phyloP scores from a whole-genome alignment of 306 rosid species.

The Ziziphus jujuba region DNA sequence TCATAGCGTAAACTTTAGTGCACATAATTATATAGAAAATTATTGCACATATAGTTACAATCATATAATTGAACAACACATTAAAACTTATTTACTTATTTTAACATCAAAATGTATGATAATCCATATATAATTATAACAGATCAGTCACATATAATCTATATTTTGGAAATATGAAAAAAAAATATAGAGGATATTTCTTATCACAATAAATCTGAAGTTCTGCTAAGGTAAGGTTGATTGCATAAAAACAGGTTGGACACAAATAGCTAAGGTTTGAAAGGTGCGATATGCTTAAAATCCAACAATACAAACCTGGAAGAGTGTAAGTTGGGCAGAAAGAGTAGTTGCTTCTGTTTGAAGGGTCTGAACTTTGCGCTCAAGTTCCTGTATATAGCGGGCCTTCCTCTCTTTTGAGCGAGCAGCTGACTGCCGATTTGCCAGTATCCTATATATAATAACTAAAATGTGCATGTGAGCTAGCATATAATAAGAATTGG shows the following conservation, averaged over 20 bases:
- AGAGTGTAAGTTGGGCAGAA: slow-evolving; percentile 93
- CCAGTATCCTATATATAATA: slow-evolving; percentile 67
- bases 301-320: slow-evolving; percentile 65
- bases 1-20: too few species aligned
- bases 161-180: too few species aligned
- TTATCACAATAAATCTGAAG: not conserved
- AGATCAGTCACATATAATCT: too few species aligned
- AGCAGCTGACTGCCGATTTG: slow-evolving; percentile 98
- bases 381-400: slow-evolving; percentile 93
- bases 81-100: too few species aligned
- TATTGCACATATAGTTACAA: too few species aligned
- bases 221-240: not conserved
- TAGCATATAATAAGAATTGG: not conserved
- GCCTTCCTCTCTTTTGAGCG: slow-evolving; percentile 99
- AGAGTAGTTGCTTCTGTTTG: slow-evolving; percentile 99
- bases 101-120: too few species aligned
- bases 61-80: too few species aligned
- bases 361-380: slow-evolving; percentile 97
- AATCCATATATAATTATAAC: too few species aligned
- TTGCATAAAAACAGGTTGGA: not conserved
- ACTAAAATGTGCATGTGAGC: slow-evolving; percentile 21
- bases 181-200: too few species aligned
- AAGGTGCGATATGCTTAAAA: slow-evolving; percentile 4
- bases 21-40: too few species aligned
- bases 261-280: not conserved